Conservation (phyloP, 179 eudicot species). For the Corrigiola litoralis region DNA sequence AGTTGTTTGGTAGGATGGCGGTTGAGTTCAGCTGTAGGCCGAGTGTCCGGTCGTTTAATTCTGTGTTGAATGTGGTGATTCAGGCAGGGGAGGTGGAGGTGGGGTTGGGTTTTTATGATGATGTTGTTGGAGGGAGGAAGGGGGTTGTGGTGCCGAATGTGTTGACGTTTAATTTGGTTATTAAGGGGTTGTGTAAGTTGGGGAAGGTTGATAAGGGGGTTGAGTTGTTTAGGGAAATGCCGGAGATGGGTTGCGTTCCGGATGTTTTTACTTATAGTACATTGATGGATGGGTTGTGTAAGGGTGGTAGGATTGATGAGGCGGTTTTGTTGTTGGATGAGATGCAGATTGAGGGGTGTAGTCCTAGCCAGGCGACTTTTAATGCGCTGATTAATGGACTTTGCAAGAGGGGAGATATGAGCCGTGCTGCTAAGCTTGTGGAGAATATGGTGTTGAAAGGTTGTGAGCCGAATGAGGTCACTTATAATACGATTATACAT, state of each 20-base stretch:
- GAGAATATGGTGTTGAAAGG: constrained; percentile 93
- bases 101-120: constrained; percentile 53
- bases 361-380: constrained; percentile 56
- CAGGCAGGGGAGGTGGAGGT: constrained; percentile 37
- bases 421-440: constrained; percentile 75
- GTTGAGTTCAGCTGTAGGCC: constrained; percentile 54
- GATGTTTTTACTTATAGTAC: constrained; percentile 83
- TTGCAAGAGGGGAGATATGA: constrained; percentile 74
- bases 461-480: constrained; percentile 74
- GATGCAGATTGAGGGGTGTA: constrained; percentile 91
- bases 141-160: constrained; percentile 45
- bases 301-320: constrained; percentile 66
- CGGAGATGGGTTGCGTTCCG: constrained; percentile 40
- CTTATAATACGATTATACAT: constrained; percentile 84
- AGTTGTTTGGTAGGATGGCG: constrained; percentile 65
- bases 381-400: constrained; percentile 76
- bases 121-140: constrained; percentile 29
- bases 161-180: constrained; percentile 70
- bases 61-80: constrained; percentile 61
- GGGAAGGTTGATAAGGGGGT: constrained; percentile 62
- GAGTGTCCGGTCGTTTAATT: constrained; percentile 76
- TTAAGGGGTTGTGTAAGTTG: constrained; percentile 61
- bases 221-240: constrained; percentile 69
- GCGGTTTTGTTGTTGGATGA: constrained; percentile 85
- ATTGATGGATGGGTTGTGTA: constrained; percentile 92